phyloP scores from a whole-genome alignment of 495 filamentous ascomycete species.

The Patellaria atrata region DNA sequence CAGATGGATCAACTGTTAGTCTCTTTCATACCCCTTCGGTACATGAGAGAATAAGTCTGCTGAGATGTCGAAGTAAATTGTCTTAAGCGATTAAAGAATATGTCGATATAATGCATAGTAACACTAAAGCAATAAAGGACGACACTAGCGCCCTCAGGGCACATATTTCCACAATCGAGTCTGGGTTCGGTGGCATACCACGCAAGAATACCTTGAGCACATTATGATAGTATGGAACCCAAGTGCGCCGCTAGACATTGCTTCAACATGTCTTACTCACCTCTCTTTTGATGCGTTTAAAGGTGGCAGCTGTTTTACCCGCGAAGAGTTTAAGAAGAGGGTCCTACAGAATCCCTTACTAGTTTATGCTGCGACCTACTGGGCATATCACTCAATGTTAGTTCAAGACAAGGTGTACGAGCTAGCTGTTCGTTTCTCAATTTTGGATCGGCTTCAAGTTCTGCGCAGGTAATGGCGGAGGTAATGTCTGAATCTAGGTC shows the following conservation, averaged over 20 bases:
- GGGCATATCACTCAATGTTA: conserved; percentile 31
- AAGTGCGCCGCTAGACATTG: conserved; percentile 25
- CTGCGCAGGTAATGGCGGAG: conserved; percentile 8
- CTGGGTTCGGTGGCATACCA: conserved; percentile 32
- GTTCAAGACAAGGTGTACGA: conserved; percentile 14
- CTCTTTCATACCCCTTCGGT: background rate
- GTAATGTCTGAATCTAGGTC: background rate
- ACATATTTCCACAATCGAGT: background rate
- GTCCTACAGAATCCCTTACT: conserved; percentile 25
- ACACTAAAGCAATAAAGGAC: no score
- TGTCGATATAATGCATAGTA: no score
- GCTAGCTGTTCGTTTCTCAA: conserved; percentile 2
- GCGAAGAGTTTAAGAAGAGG: conserved; percentile 21
- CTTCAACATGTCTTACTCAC: conserved; percentile 31
- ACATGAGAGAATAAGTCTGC: background rate
- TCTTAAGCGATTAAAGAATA: no score
- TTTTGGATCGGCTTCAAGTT: conserved; percentile 2
- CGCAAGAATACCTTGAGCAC: conserved; percentile 37
- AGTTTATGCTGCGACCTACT: conserved; percentile 31
- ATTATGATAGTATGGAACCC: conserved; percentile 26
- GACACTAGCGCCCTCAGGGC: background rate
- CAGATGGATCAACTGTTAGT: conserved; percentile 25
- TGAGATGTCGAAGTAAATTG: conserved; percentile 2
- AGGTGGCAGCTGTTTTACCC: conserved; percentile 18
- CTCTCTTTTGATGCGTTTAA: conserved; percentile 29